Evolutionary conservation across 306 rosid genomes (phyloP), one percentile per base, ranked within the genome.

Genomic region (Fragaria iinumae): DNA sequence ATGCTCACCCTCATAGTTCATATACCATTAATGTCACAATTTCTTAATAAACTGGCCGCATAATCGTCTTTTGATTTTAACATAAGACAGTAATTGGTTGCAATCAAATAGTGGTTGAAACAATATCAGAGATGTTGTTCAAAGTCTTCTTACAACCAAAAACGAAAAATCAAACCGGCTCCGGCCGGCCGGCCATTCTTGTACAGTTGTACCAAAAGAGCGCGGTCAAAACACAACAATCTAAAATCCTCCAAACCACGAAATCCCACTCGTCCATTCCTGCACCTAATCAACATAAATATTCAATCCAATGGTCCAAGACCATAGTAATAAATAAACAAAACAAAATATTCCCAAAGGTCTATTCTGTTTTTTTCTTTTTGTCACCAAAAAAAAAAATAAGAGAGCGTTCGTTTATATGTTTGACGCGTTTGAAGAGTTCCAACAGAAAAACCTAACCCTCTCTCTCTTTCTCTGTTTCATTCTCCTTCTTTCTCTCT

Each of bases 371-470:
- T 43, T 29, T 29, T 29, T 29, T 29, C 32, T 29, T 29, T 29
- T 29, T 43, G 47, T 23, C 29, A 66, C 52, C 17, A 14, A 5
- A 5, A 27, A 27, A 29, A 27, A 27, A 27, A 10, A 34, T 56
- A 27, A 18, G 0, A 25, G 9, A 17, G 23, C 11, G 1, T 34
- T 11, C 9, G 5, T 32, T 25, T 71, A 48, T 48, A 32, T 25
- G 53, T 23, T 36, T 47, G 7, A 36, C 38, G 57, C 90, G 87
- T 86, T 55, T 78, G 39, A 83, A 67, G 49, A 81, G 39, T 81
- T 53, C 77, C 62, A 90, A 85, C 93, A 50, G 89, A 89, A 91
- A 84, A 79, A 83, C 82, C 76, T 69, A 60, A 47, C 10, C 27
- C 11, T 13, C 36, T 72, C 36, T 72, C 52, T 47, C 10, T 64